Evolutionary conservation across 768 basidiomycete genomes (phyloP), one percentile per base, ranked within the genome.

Genomic region (Termitomyces sp.): DNA sequence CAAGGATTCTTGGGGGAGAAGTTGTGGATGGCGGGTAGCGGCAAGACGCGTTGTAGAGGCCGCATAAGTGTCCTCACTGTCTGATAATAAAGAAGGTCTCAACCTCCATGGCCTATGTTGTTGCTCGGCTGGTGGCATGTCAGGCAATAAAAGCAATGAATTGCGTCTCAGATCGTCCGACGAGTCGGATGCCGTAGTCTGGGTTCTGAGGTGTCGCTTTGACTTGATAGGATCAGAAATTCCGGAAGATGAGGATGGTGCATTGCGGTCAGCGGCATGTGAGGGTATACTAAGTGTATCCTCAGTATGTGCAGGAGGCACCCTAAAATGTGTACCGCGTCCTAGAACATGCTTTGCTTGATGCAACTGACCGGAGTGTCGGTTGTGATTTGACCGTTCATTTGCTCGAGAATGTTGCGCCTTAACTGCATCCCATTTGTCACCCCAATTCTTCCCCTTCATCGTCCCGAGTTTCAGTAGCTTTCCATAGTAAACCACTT

Each of bases 391-490:
- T 2, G 22, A 57, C 33, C 40, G 35, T 26, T n/a, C 56, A 55
- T 9, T 48, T 46, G 46, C 28, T 45, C 79, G 76, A 13, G 74
- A 76, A 61, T 83, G 68, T 62, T 83, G 81, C 35, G 67, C 67
- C 73, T 88, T 93, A 54, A 90, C 84, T 61, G 75, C 75, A 35
- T 74, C 74, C 93, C 93, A 95, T 70, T 92, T 92, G 32, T 84
- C 87, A 32, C 77, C 82, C 92, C 92, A 95, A 66, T 82, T 87
- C 56, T 76, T 77, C 10, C 90, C 93, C 71, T 85, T 89, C 64
- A 94, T 66, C 43, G 88, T 90, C 47, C 90, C 90, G 3, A 95
- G 75, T 69, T 94, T 92, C 58, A 95, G 72, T 32, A 95, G 70
- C 68, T 91, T 89, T 20, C 85, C 84, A 68, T 94, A 95, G 66